Percentiles rank a stretch among this genome's conserved stretches.
phyloP scores from a whole-genome alignment of 2,329 filamentous ascomycete genomes.

The Herpotrichia juniperi region DNA sequence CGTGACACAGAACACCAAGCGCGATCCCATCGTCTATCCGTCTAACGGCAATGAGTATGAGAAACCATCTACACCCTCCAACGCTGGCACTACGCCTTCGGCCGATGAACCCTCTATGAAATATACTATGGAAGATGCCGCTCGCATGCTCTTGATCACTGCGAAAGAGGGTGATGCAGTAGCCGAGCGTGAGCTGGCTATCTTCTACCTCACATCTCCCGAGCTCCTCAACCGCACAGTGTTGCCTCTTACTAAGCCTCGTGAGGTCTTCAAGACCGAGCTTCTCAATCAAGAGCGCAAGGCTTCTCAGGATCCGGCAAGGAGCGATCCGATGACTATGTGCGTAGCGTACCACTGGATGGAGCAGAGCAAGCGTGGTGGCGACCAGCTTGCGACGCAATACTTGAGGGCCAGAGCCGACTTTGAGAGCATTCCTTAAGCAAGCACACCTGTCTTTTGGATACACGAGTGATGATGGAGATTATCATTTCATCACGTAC shows the following conservation, averaged over 20 bases:
- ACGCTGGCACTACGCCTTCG: conserved; percentile 11
- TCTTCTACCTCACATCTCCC: conserved; percentile 91
- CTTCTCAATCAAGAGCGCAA: conserved; percentile 71
- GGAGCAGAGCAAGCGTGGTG: conserved; percentile 84
- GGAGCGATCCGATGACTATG: conserved; percentile 87
- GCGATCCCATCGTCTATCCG: conserved; percentile 47
- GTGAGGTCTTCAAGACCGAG: conserved; percentile 88
- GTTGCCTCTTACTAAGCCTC: conserved; percentile 80
- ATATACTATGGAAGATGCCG: conserved; percentile 79
- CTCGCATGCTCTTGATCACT: conserved; percentile 88
- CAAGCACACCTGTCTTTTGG: too few relatives aligned
- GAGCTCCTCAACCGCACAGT: conserved; percentile 81
- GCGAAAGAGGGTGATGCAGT: conserved; percentile 89
- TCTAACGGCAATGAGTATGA: conserved; percentile 23
- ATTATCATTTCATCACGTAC: conserved; percentile 1
- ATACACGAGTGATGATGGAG: conserved; percentile 15
- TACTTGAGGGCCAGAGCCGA: conserved; percentile 77
- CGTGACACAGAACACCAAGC: conserved; percentile 71
- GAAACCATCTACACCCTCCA: conserved; percentile 17
- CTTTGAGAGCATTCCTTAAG: conserved; percentile 63
- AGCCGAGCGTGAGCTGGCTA: conserved; percentile 89
- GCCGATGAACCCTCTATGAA: conserved; percentile 57
- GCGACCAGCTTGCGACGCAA: conserved; percentile 81
- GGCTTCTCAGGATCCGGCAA: conserved; percentile 61
- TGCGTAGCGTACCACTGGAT: conserved; percentile 98